Conservation (phyloP, 1,284 basidiomycete species). For the Kwoniella shivajii region DNA sequence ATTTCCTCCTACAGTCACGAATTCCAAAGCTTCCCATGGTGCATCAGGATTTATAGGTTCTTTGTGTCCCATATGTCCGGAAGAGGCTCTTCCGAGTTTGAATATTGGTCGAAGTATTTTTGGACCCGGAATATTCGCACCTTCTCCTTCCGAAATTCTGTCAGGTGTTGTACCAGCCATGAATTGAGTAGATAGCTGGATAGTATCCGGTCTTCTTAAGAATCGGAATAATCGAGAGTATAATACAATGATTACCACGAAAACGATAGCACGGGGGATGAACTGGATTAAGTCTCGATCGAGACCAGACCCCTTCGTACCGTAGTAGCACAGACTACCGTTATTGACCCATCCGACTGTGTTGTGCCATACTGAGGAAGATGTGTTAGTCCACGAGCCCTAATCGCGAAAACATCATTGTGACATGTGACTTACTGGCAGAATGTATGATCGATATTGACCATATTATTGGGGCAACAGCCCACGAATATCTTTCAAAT, state of each 20-base stretch:
- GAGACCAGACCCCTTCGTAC: constrained; percentile 13
- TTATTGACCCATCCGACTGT: constrained; percentile 33
- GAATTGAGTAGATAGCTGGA: constrained; percentile 40
- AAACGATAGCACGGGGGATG: constrained; percentile 48
- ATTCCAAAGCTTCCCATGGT: constrained; percentile 45
- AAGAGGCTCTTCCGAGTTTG: constrained; percentile 8
- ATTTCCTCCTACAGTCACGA: constrained; percentile 29
- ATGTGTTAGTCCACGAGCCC: neutral
- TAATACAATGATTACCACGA: constrained; percentile 38
- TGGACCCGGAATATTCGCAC: too few species aligned
- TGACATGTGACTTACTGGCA: constrained; percentile 33
- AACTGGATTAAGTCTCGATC: constrained; percentile 48
- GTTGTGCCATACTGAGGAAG: constrained; percentile 36
- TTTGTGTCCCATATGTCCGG: constrained; percentile 4
- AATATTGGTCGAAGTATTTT: constrained; percentile 17
- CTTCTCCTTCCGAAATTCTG: too few species aligned
- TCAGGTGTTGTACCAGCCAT: constrained; percentile 19
- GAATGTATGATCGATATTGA: constrained; percentile 37
- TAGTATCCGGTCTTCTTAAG: constrained; percentile 48
- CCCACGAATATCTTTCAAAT: constrained; percentile 41
- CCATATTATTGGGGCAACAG: constrained; percentile 31
- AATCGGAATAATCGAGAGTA: constrained; percentile 47
- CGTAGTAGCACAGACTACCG: constrained; percentile 48
- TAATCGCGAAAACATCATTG: neutral
- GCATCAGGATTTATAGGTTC: constrained; percentile 26